Conservation (phyloP, 106 monocot genomes). For the Dendrobium officinale region DNA sequence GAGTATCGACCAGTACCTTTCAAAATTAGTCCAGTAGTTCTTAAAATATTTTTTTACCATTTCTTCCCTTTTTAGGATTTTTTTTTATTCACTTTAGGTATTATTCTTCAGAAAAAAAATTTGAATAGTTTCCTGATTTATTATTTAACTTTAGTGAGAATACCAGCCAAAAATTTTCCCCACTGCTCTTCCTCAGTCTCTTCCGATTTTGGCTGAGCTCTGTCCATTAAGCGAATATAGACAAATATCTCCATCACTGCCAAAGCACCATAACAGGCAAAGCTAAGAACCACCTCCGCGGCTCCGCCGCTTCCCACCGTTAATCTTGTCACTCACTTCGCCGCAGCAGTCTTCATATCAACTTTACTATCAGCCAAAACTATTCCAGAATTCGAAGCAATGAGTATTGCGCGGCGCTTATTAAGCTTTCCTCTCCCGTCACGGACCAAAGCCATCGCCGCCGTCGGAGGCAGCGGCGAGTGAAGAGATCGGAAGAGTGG, state of each 20-base stretch:
- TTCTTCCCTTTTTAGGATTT: too few relatives aligned
- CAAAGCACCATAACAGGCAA: background rate
- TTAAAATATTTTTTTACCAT: too few relatives aligned
- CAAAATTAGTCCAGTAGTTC: too few relatives aligned
- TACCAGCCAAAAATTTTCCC: background rate
- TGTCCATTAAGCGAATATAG: background rate
- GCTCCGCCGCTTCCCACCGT: background rate
- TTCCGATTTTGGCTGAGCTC: background rate
- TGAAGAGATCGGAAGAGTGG: background rate
- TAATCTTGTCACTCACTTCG: background rate
- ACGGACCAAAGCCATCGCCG: background rate
- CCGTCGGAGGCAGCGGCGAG: background rate
- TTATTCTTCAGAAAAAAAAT: too few relatives aligned
- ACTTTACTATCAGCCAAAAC: background rate
- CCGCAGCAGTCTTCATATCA: background rate
- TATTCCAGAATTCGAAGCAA: background rate
- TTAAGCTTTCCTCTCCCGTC: background rate
- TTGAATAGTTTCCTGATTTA: too few relatives aligned
- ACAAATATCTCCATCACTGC: constrained; percentile 1
- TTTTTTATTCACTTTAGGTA: too few relatives aligned
- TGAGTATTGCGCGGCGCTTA: background rate
- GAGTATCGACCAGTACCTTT: too few relatives aligned
- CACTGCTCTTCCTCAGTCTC: background rate
- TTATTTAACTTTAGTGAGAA: too few relatives aligned
- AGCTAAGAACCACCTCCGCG: background rate